Percentiles rank a stretch among this genome's conserved stretches.
These are phyloP conservation scores for Fagus sylvatica DNA, from an alignment of 306 rosid genomes.

Conservation along the genomic window DNA sequence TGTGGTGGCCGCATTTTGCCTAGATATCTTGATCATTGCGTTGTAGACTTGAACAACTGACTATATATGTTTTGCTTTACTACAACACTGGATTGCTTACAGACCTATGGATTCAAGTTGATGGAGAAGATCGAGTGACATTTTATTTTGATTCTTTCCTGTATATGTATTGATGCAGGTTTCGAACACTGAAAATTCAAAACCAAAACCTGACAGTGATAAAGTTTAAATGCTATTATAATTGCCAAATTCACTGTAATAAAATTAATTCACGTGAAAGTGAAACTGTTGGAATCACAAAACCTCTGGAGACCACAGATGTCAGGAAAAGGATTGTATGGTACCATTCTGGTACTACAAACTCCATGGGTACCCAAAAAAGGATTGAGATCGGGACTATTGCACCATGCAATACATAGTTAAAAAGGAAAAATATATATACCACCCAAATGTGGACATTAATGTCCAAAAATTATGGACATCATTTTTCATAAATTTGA, in stretches of 20 bases:
- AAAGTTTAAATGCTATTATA: background rate
- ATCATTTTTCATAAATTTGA: too few species aligned
- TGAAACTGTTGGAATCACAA: slow-evolving; percentile 12
- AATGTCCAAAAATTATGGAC: too few species aligned
- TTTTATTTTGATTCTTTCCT: background rate
- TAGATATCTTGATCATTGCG: background rate
- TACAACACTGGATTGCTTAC: slow-evolving; percentile 70
- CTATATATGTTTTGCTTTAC: slow-evolving; percentile 18
- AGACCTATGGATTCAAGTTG: slow-evolving; percentile 89
- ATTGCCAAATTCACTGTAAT: background rate
- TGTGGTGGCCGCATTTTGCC: slow-evolving; percentile 10
- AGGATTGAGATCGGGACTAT: too few species aligned
- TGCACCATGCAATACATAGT: too few species aligned
- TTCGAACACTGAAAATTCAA: background rate
- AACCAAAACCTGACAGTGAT: too few species aligned
- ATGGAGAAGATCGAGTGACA: slow-evolving; percentile 63
- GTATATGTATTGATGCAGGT: slow-evolving; percentile 9
- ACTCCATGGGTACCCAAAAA: background rate
- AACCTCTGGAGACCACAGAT: slow-evolving; percentile 4
- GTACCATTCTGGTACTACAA: background rate
- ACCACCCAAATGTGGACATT: too few species aligned
- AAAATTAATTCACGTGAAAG: background rate
- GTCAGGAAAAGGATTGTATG: background rate
- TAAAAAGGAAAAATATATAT: too few species aligned
- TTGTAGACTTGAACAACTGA: background rate